phyloP scores from a whole-genome alignment of 768 basidiomycete species.

The Agrocybe praecox region DNA sequence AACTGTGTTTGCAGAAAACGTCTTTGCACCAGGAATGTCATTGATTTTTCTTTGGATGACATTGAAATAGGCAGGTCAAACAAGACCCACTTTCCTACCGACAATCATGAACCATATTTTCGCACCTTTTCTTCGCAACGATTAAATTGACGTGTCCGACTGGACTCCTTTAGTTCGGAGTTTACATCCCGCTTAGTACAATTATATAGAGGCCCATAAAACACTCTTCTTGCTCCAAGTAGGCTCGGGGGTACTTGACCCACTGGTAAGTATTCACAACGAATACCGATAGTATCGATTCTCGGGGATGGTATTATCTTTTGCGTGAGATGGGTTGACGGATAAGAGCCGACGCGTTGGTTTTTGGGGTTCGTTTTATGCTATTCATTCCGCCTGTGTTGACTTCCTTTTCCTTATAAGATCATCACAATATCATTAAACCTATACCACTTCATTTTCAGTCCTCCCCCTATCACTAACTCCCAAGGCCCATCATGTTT shows the following conservation, averaged over 20 bases:
- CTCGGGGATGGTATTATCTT: background rate
- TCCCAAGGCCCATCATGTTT: background rate
- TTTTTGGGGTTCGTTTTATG: background rate
- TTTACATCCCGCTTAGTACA: background rate
- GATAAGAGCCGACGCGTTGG: conserved; percentile 27
- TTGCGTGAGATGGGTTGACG: conserved; percentile 9
- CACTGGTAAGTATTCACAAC: background rate
- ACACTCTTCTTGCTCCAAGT: background rate
- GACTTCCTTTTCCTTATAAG: background rate
- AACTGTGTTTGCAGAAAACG: too few species aligned
- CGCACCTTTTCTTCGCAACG: background rate
- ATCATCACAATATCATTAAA: background rate
- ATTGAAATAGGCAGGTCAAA: background rate
- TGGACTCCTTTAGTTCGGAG: background rate
- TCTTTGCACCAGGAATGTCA: background rate
- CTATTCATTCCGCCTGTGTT: background rate
- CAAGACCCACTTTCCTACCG: background rate
- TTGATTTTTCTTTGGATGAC: background rate
- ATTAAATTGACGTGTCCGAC: background rate
- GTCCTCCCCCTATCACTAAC: background rate
- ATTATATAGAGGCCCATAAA: background rate
- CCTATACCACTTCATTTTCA: background rate
- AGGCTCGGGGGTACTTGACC: background rate
- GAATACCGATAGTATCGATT: background rate
- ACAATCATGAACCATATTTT: background rate